These are phyloP conservation scores for Neonectria punicea DNA, from an alignment of 2,329 filamentous ascomycete species.

Conservation along the genomic window DNA sequence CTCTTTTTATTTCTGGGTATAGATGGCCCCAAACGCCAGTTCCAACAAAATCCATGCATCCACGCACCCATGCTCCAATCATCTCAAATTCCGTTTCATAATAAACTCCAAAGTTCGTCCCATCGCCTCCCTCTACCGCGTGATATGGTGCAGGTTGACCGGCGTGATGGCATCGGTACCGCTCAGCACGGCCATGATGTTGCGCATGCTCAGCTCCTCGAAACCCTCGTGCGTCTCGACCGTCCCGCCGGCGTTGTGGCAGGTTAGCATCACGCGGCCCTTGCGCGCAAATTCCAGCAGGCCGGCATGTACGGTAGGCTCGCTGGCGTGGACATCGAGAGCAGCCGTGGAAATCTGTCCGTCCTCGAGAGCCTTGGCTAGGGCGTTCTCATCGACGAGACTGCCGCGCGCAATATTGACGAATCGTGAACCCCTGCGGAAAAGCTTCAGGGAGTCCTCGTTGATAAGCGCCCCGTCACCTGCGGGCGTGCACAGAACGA, in stretches of 20 bases:
- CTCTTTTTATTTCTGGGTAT: conserved; percentile 9
- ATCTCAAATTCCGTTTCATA: neutral
- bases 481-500: conserved; percentile 69
- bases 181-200: conserved; percentile 68
- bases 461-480: conserved; percentile 59
- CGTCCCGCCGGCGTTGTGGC: conserved; percentile 74
- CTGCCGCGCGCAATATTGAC: conserved; percentile 74
- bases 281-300: conserved; percentile 53
- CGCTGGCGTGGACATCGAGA: conserved; percentile 71
- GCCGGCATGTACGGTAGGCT: conserved; percentile 64
- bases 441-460: conserved; percentile 56
- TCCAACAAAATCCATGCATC: conserved; percentile 12
- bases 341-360: conserved; percentile 63
- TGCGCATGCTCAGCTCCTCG: conserved; percentile 74
- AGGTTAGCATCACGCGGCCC: conserved; percentile 67
- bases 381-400: conserved; percentile 72
- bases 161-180: conserved; percentile 66
- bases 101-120: neutral
- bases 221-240: conserved; percentile 74
- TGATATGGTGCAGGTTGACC: conserved; percentile 68
- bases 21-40: conserved; percentile 7
- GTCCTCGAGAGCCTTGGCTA: conserved; percentile 67
- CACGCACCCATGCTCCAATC: conserved; percentile 2
- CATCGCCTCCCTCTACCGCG: conserved; percentile 19
- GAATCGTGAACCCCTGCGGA: conserved; percentile 66